Evolutionary conservation across 257 asterid species (phyloP).

Genomic region (Eustoma russellianum): DNA sequence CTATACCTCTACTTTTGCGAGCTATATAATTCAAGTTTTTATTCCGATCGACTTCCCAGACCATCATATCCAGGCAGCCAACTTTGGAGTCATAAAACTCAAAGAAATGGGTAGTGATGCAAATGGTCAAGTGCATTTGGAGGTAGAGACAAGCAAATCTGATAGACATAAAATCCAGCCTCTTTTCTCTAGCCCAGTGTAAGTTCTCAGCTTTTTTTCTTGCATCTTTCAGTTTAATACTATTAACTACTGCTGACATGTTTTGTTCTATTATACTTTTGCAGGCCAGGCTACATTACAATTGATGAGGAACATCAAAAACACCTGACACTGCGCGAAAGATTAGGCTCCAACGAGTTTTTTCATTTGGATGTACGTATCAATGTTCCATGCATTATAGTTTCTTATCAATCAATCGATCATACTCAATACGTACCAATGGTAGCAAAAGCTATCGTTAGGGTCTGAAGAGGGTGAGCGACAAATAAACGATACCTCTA

Average conservation of each 20-base stretch:
- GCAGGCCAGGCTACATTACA: conserved; percentile 23
- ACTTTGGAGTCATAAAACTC: too few species aligned
- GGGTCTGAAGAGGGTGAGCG: too few species aligned
- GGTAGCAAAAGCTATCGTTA: too few species aligned
- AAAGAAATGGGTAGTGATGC: too few species aligned
- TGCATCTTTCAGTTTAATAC: background rate
- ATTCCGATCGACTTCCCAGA: too few species aligned
- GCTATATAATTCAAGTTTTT: too few species aligned
- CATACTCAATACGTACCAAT: too few species aligned
- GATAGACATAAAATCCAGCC: conserved; percentile 33
- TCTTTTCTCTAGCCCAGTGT: conserved; percentile 29
- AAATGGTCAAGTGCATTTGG: conserved; percentile 1
- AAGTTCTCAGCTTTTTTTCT: background rate
- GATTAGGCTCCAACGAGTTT: conserved; percentile 49
- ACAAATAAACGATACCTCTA: too few species aligned
- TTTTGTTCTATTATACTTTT: background rate
- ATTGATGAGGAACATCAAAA: conserved; percentile 13
- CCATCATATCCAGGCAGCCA: too few species aligned
- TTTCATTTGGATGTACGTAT: conserved; percentile 36
- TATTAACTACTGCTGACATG: background rate
- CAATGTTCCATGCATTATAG: too few species aligned
- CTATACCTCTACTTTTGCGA: too few species aligned
- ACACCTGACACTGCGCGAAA: conserved; percentile 24
- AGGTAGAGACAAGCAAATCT: conserved; percentile 36
- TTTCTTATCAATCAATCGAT: too few species aligned